phyloP scores from a whole-genome alignment of 768 basidiomycete genomes.

The Boletus pseudo-olivaceus region DNA sequence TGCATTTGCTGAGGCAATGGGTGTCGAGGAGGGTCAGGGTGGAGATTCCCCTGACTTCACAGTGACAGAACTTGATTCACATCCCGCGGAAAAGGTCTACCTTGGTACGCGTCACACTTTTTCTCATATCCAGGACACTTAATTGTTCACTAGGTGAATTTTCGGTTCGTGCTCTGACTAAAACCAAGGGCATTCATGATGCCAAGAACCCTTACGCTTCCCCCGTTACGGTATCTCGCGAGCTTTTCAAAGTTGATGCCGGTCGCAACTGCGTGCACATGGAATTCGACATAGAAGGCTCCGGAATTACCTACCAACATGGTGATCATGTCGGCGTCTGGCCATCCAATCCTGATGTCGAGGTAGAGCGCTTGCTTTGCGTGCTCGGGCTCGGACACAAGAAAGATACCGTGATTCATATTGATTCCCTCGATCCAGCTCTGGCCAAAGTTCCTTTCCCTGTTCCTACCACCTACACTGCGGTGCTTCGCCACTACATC shows the following conservation, averaged over 20 bases:
- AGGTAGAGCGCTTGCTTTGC: constrained; percentile 85
- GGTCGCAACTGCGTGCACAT: constrained; percentile 93
- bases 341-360: constrained; percentile 91
- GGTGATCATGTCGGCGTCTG: constrained; percentile 98
- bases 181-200: constrained; percentile 94
- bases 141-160: constrained; percentile 65
- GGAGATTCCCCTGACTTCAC: constrained; percentile 93
- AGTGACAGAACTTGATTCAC: constrained; percentile 76
- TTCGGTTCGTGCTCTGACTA: constrained; percentile 89
- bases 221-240: constrained; percentile 70
- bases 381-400: constrained; percentile 81
- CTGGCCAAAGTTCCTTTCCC: constrained; percentile 99
- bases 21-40: constrained; percentile 94
- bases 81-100: constrained; percentile 86
- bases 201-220: constrained; percentile 96
- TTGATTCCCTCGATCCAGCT: constrained; percentile 96
- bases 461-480: constrained; percentile 89
- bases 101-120: constrained; percentile 57
- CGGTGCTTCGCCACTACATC: constrained; percentile 94
- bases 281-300: constrained; percentile 91
- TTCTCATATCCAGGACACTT: neutral
- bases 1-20: constrained; percentile 74
- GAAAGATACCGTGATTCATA: constrained; percentile 79
- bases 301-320: constrained; percentile 97
- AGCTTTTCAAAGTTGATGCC: constrained; percentile 72